Conservation (phyloP, 169 alveolate genomes). For the Plasmodium malariae region DNA sequence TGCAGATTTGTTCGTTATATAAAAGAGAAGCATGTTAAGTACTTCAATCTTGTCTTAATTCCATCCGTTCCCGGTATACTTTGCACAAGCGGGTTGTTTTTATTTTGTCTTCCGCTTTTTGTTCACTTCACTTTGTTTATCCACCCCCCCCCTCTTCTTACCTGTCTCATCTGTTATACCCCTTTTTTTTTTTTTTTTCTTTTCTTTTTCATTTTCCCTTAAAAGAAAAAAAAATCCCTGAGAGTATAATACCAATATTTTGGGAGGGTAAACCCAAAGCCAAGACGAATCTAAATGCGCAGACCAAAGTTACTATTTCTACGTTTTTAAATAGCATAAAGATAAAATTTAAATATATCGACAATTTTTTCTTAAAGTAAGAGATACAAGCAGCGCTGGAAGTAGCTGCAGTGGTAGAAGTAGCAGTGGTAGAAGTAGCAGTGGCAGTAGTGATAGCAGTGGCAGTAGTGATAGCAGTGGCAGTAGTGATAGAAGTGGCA, state of each 20-base stretch:
- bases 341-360: conserved; percentile 26
- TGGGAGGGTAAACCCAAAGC: conserved; percentile 41
- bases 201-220: not conserved
- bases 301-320: conserved; percentile 30
- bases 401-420: too few species aligned
- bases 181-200: not conserved
- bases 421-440: too few species aligned
- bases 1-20: conserved; percentile 53
- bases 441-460: too few species aligned
- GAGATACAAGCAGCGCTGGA: too few species aligned
- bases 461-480: too few species aligned
- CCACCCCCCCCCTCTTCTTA: not conserved
- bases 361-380: conserved; percentile 41
- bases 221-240: conserved; percentile 34
- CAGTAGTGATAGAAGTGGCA: too few species aligned
- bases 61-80: conserved; percentile 54
- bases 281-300: conserved; percentile 7
- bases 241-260: conserved; percentile 45
- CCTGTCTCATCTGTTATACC: not conserved
- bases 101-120: too few species aligned
- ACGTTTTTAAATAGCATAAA: conserved; percentile 24
- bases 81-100: too few species aligned
- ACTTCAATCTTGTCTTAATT: conserved; percentile 51
- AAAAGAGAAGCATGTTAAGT: conserved; percentile 9
- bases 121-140: not conserved